Conservation (phyloP, 371 early-diverging fungal genomes). For the Actinomortierella ambigua region DNA sequence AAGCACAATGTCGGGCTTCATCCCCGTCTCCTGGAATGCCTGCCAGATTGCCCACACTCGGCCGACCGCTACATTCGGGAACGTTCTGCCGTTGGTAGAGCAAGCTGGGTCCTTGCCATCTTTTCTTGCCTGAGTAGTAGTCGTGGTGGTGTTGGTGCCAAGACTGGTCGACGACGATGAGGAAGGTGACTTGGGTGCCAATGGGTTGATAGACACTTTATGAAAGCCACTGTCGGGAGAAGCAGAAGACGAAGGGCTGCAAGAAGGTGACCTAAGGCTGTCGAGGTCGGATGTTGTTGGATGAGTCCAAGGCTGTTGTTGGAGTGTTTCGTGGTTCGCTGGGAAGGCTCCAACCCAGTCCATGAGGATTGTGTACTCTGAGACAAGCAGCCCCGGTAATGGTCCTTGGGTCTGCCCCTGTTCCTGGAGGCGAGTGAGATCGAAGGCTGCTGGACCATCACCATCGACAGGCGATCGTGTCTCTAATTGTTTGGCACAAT, state of each 20-base stretch:
- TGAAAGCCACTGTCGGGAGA: too few species aligned
- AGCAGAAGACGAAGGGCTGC: too few species aligned
- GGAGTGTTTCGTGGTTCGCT: too few species aligned
- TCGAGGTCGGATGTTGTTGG: too few species aligned
- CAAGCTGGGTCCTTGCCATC: neutral
- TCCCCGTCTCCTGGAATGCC: conserved; percentile 32
- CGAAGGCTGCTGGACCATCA: neutral
- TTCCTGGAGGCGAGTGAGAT: neutral
- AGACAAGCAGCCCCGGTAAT: conserved; percentile 31
- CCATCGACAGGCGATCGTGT: neutral
- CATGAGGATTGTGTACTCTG: conserved; percentile 41
- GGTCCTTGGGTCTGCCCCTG: neutral
- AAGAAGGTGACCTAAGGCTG: too few species aligned
- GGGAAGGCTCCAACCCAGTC: conserved; percentile 27
- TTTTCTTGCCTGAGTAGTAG: neutral
- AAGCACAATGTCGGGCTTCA: conserved; percentile 41
- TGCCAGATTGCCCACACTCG: conserved; percentile 38
- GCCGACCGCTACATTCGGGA: conserved; percentile 1
- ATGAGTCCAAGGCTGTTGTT: too few species aligned
- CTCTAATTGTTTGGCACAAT: neutral
- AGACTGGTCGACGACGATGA: neutral
- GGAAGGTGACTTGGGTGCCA: neutral
- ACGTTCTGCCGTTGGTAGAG: neutral
- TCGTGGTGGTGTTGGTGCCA: too few species aligned
- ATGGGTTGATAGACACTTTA: too few species aligned